Evolutionary conservation across 164 flowering plant species (phyloP).

Genomic region (Vitis labrusca): DNA sequence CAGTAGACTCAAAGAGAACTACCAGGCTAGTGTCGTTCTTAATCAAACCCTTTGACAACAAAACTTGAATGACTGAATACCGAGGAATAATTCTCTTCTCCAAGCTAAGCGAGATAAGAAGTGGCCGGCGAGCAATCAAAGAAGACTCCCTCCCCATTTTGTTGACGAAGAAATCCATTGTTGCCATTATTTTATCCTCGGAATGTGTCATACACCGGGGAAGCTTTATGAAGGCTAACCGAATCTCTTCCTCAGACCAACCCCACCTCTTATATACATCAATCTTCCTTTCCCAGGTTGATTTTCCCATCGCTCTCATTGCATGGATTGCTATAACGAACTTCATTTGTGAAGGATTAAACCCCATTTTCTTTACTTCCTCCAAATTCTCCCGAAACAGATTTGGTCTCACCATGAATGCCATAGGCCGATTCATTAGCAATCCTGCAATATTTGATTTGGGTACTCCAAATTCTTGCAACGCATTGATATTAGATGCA

Average conservation of each 20-base stretch:
- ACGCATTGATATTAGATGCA: constrained; percentile 9
- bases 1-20: not conserved
- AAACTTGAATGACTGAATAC: not conserved
- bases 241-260: constrained; percentile 18
- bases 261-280: constrained; percentile 21
- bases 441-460: not conserved
- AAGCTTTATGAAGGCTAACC: constrained; percentile 7
- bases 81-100: constrained; percentile 12
- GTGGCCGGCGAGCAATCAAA: not conserved
- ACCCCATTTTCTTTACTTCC: constrained; percentile 14
- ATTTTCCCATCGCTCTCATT: not conserved
- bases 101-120: not conserved
- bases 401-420: not conserved
- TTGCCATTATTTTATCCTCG: constrained; percentile 15
- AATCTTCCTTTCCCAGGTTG: constrained; percentile 12
- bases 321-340: constrained; percentile 6
- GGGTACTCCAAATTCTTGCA: constrained; percentile 20
- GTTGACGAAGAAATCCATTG: constrained; percentile 17
- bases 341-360: not conserved
- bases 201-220: constrained; percentile 13
- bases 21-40: not conserved
- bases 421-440: not conserved
- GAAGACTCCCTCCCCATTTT: constrained; percentile 6
- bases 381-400: not conserved
- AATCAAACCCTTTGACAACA: constrained; percentile 8